phyloP scores from a whole-genome alignment of 1,284 basidiomycete genomes.

The Neonothopanus nambi region DNA sequence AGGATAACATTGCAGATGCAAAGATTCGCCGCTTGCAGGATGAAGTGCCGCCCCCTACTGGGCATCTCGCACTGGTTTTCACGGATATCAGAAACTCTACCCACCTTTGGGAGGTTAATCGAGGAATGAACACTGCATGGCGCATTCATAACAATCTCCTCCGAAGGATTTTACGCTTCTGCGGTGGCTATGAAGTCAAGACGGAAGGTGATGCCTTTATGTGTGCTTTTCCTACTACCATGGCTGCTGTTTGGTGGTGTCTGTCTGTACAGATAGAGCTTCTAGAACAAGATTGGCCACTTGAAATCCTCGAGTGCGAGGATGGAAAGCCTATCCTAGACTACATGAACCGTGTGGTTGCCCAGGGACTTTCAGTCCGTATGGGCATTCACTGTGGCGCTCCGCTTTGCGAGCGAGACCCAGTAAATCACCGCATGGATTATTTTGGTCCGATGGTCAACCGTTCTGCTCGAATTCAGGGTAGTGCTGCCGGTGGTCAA shows the following conservation, averaged over 20 bases:
- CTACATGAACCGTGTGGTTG: constrained; percentile 68
- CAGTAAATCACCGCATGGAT: constrained; percentile 96
- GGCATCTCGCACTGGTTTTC: constrained; percentile 93
- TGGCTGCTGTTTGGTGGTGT: constrained; percentile 90
- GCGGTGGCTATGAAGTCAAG: constrained; percentile 98
- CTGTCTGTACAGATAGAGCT: constrained; percentile 88
- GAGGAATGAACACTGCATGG: constrained; percentile 96
- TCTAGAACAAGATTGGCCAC: constrained; percentile 88
- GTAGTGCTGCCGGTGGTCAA: constrained; percentile 89
- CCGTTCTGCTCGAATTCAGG: constrained; percentile 85
- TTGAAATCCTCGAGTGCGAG: constrained; percentile 91
- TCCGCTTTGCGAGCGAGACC: constrained; percentile 92
- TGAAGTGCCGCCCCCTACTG: constrained; percentile 87
- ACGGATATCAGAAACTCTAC: constrained; percentile 99
- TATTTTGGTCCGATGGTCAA: constrained; percentile 96
- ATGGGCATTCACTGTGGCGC: constrained; percentile 97
- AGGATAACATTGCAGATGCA: constrained; percentile 54
- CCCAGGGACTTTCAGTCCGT: constrained; percentile 89
- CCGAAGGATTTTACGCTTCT: constrained; percentile 84
- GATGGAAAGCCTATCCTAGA: constrained; percentile 88
- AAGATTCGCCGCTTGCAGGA: constrained; percentile 65
- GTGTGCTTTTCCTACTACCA: constrained; percentile 93
- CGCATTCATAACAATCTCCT: constrained; percentile 89
- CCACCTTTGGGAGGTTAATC: constrained; percentile 95
- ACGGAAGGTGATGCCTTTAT: constrained; percentile 99